Conservation (phyloP, 805 yeast genomes). For the Tetrapisispora nanseiensis region DNA sequence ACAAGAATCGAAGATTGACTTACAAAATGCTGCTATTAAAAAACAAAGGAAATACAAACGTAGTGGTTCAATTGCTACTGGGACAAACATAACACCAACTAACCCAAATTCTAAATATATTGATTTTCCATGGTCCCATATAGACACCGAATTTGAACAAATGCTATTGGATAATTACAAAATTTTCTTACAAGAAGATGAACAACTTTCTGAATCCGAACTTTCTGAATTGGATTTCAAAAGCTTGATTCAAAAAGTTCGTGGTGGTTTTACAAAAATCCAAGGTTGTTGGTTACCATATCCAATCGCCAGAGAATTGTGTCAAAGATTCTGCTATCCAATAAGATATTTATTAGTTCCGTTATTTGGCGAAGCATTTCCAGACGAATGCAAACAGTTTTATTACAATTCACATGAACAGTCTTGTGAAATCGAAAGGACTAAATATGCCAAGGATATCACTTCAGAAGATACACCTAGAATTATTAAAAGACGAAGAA, state of each 20-base stretch:
- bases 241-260: slow-evolving; percentile 44
- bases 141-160: slow-evolving; percentile 16
- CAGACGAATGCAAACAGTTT: slow-evolving; percentile 23
- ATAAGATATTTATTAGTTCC: slow-evolving; percentile 72
- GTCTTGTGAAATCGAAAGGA: not conserved
- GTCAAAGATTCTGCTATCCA: slow-evolving; percentile 65
- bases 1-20: no score
- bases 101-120: slow-evolving; percentile 11
- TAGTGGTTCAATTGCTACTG: not conserved
- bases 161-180: slow-evolving; percentile 11
- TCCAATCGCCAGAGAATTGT: slow-evolving; percentile 54
- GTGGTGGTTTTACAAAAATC: slow-evolving; percentile 86
- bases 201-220: slow-evolving; percentile 9
- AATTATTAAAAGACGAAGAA: no score
- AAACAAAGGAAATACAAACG: not conserved
- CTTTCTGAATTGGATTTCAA: slow-evolving; percentile 12
- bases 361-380: slow-evolving; percentile 62
- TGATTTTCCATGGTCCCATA: slow-evolving; percentile 27
- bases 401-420: not conserved
- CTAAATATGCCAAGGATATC: not conserved
- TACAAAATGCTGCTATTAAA: not conserved
- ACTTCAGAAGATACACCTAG: not conserved
- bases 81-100: no score
- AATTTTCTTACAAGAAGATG: slow-evolving; percentile 5
- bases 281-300: slow-evolving; percentile 92